These are phyloP conservation scores for Xylaria grammica DNA, from an alignment of 495 filamentous ascomycete genomes.

Conservation along the genomic window DNA sequence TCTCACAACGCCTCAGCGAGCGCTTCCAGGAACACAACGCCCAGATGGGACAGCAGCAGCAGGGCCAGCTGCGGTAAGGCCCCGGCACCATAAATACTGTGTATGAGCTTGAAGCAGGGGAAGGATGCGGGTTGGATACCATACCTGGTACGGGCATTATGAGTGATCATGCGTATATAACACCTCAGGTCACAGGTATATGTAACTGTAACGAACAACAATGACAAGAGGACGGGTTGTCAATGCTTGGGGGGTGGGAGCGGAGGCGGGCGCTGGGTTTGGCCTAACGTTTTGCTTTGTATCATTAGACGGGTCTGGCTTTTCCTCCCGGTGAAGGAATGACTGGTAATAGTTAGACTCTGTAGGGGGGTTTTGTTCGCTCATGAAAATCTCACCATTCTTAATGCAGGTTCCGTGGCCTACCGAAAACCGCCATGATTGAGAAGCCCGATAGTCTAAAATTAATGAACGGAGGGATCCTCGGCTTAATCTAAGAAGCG, in stretches of 20 bases:
- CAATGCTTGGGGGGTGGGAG: no score
- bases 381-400: constrained; percentile 2
- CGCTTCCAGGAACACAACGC: constrained; percentile 95
- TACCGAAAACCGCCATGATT: no score
- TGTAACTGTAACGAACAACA: not conserved
- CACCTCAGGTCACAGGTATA: not conserved
- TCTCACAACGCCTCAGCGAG: constrained; percentile 81
- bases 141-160: not conserved
- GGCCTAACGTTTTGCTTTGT: constrained; percentile 5
- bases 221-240: not conserved
- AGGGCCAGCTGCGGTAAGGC: constrained; percentile 35
- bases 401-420: not conserved
- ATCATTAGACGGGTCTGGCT: constrained; percentile 1
- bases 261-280: not conserved
- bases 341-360: constrained; percentile 2
- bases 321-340: not conserved
- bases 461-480: no score
- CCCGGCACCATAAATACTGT: not conserved
- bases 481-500: no score
- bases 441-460: no score
- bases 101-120: not conserved
- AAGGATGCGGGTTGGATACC: not conserved
- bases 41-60: constrained; percentile 74
- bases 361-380: not conserved
- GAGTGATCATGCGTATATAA: not conserved